phyloP scores from a whole-genome alignment of 106 monocot species.

The Platanthera zijinensis region DNA sequence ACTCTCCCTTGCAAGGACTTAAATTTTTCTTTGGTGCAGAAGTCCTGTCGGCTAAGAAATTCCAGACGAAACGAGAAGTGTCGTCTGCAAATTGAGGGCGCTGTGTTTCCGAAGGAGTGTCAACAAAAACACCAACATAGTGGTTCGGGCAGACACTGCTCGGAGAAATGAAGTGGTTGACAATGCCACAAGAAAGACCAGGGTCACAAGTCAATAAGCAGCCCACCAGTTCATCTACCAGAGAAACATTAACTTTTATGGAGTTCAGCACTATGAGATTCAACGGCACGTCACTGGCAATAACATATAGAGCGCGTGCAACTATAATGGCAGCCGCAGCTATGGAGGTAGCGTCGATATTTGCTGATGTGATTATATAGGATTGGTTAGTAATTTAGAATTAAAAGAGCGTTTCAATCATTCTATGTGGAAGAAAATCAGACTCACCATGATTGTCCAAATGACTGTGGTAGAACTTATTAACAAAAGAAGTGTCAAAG shows the following conservation, averaged over 20 bases:
- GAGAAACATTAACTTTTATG: constrained; percentile 64
- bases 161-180: constrained; percentile 61
- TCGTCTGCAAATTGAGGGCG: constrained; percentile 56
- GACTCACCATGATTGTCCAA: constrained; percentile 57
- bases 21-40: constrained; percentile 25
- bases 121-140: constrained; percentile 89
- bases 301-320: constrained; percentile 79
- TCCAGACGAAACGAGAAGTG: constrained; percentile 91
- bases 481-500: constrained; percentile 68
- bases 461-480: constrained; percentile 79
- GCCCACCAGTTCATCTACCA: constrained; percentile 71
- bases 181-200: constrained; percentile 67
- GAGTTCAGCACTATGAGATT: constrained; percentile 43
- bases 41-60: constrained; percentile 79
- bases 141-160: constrained; percentile 64
- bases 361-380: constrained; percentile 34
- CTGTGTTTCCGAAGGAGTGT: constrained; percentile 36
- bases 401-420: not conserved
- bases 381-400: not conserved
- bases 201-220: constrained; percentile 83
- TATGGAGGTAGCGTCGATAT: constrained; percentile 77
- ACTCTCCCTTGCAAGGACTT: constrained; percentile 45
- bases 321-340: constrained; percentile 66
- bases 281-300: constrained; percentile 41
- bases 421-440: not conserved